Evolutionary conservation across 75 land plant genomes (phyloP).

Genomic region (Pinus tabuliformis): DNA sequence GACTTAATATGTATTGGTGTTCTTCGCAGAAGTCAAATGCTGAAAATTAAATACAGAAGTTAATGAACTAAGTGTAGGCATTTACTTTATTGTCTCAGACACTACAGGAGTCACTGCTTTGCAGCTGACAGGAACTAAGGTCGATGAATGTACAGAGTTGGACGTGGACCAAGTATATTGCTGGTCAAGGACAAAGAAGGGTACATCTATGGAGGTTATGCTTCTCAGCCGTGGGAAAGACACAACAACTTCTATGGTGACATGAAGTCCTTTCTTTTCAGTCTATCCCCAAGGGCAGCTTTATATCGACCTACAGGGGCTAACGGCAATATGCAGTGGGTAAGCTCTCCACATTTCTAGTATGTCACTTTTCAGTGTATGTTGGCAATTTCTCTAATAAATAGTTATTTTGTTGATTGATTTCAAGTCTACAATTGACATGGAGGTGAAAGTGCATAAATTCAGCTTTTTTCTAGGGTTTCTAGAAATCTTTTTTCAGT

Average conservation of each 20-base stretch:
- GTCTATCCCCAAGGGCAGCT: constrained; percentile 65
- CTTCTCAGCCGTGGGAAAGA: constrained; percentile 89
- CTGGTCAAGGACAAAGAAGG: constrained; percentile 87
- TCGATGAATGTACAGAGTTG: constrained; percentile 43
- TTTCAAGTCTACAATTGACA: too few species aligned
- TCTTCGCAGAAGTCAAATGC: constrained; percentile 1
- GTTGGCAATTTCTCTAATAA: too few species aligned
- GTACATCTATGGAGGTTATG: constrained; percentile 85
- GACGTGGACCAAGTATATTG: constrained; percentile 64
- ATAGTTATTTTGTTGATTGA: too few species aligned
- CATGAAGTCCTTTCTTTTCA: constrained; percentile 87
- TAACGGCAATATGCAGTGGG: constrained; percentile 85
- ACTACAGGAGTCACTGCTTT: neutral
- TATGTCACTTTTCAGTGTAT: too few species aligned
- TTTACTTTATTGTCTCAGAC: neutral
- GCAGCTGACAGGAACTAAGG: constrained; percentile 3
- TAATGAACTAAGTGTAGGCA: neutral
- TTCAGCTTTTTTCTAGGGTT: too few species aligned
- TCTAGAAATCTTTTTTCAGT: too few species aligned
- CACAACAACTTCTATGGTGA: constrained; percentile 92
- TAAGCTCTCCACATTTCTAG: too few species aligned
- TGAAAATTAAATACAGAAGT: constrained; percentile 2
- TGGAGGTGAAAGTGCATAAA: too few species aligned
- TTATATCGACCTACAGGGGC: constrained; percentile 78
- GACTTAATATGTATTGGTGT: neutral